Conservation (phyloP, 1,284 basidiomycete species). For the Stygiomarasmius scandens region DNA sequence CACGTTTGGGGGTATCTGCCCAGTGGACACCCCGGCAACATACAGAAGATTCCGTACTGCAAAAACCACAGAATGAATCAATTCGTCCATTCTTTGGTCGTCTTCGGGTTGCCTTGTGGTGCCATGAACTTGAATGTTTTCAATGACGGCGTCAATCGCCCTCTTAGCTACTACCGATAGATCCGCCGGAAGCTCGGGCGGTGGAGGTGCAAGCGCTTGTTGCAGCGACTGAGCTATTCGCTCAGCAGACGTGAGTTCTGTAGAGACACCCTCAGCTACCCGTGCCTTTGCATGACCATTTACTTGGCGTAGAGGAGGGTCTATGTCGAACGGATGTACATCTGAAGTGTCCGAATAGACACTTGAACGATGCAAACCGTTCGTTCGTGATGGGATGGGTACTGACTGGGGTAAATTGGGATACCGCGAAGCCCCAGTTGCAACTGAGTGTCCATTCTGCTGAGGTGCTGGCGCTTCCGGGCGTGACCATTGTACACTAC, state of each 20-base stretch:
- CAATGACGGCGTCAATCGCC: conserved; percentile 66
- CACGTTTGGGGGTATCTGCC: conserved; percentile 61
- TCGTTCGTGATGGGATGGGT: conserved; percentile 32
- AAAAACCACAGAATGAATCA: conserved; percentile 68
- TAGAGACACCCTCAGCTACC: conserved; percentile 19
- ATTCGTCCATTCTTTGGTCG: conserved; percentile 58
- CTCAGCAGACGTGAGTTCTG: conserved; percentile 67
- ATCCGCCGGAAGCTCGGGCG: conserved; percentile 59
- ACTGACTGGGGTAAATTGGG: conserved; percentile 1
- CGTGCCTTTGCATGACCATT: conserved; percentile 35
- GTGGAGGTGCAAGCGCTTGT: conserved; percentile 56
- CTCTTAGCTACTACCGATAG: conserved; percentile 59
- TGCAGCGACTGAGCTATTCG: conserved; percentile 68
- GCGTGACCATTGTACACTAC: conserved; percentile 68
- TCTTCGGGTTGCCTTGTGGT: conserved; percentile 52
- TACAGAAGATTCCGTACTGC: conserved; percentile 77
- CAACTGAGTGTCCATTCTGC: conserved; percentile 11
- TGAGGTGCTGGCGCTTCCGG: conserved; percentile 40
- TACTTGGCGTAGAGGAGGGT: conserved; percentile 25
- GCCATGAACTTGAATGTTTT: conserved; percentile 54
- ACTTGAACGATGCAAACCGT: conserved; percentile 53
- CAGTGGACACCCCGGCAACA: conserved; percentile 62
- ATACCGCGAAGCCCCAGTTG: conserved; percentile 23
- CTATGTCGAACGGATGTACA: conserved; percentile 57
- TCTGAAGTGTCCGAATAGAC: conserved; percentile 80